Evolutionary conservation across 1,139 yeast species (phyloP).

Genomic region (Saccharomyces hybrid): DNA sequence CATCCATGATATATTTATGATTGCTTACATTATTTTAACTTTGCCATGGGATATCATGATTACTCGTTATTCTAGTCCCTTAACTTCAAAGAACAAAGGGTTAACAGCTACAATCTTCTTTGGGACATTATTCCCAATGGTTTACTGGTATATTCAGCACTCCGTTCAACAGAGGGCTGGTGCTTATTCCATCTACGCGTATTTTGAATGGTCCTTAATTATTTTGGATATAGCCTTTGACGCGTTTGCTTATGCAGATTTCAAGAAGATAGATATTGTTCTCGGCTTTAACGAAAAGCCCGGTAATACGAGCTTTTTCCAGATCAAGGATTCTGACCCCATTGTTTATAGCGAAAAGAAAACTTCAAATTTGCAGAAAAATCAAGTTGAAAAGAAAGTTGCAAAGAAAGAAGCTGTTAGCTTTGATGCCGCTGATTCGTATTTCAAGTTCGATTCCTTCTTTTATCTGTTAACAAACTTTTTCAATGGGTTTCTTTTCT

Average conservation of each 20-base stretch:
- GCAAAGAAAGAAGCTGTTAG: conserved; percentile 11
- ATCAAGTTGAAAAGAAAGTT: neutral
- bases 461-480: conserved; percentile 41
- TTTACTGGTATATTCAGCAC: conserved; percentile 88
- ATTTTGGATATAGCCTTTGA: conserved; percentile 79
- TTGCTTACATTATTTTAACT: conserved; percentile 75
- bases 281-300: conserved; percentile 9
- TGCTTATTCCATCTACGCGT: conserved; percentile 92
- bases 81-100: conserved; percentile 43
- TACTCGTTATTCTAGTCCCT: conserved; percentile 42
- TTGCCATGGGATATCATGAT: conserved; percentile 81
- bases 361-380: conserved; percentile 2
- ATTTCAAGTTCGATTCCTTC: conserved; percentile 27
- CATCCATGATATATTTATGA: conserved; percentile 93
- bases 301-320: conserved; percentile 12
- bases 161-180: conserved; percentile 82
- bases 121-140: conserved; percentile 63
- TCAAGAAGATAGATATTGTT: conserved; percentile 34
- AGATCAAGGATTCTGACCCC: conserved; percentile 3
- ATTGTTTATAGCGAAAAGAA: neutral
- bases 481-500: conserved; percentile 61
- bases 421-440: conserved; percentile 3
- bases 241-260: conserved; percentile 67
- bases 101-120: conserved; percentile 55
- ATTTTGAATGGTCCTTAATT: conserved; percentile 87